Conservation (phyloP, 2,329 filamentous ascomycete species). For the Hirsutella thompsonii region DNA sequence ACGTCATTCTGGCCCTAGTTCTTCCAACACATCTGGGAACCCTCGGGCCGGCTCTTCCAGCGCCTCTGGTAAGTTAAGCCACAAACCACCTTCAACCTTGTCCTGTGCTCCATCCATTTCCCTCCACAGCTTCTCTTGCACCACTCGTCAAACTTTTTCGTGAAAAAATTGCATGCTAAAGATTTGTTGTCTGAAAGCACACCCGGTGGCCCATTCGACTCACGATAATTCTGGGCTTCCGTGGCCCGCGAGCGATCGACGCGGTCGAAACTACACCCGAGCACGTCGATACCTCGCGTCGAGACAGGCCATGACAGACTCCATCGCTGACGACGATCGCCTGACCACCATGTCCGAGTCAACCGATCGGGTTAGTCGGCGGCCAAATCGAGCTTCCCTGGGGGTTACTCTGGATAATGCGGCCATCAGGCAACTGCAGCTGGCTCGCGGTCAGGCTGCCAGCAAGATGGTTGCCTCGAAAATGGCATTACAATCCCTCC, state of each 20-base stretch:
- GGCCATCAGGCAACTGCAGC: constrained; percentile 27
- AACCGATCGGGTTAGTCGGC: not conserved
- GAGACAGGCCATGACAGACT: constrained; percentile 12
- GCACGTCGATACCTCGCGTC: constrained; percentile 12
- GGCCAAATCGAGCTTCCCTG: not conserved
- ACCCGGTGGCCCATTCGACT: too few relatives aligned
- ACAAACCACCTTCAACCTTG: not conserved
- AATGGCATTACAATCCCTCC: constrained; percentile 30
- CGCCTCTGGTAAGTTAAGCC: not conserved
- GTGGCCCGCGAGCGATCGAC: constrained; percentile 10
- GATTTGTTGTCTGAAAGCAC: too few relatives aligned
- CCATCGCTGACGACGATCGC: constrained; percentile 4
- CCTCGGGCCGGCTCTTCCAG: constrained; percentile 1
- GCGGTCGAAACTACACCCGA: constrained; percentile 14
- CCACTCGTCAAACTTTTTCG: too few relatives aligned
- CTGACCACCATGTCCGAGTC: not conserved
- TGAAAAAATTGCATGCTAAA: too few relatives aligned
- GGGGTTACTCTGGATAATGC: constrained; percentile 14
- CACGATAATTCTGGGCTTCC: constrained; percentile 2
- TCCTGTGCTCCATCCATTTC: not conserved
- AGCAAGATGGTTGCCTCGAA: constrained; percentile 35
- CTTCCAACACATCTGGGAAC: not conserved
- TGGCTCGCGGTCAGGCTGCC: constrained; percentile 29
- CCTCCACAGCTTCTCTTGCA: not conserved
- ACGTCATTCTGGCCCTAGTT: constrained; percentile 3